phyloP scores from a whole-genome alignment of 1,284 basidiomycete species.

The Ceratobasidium sp. region DNA sequence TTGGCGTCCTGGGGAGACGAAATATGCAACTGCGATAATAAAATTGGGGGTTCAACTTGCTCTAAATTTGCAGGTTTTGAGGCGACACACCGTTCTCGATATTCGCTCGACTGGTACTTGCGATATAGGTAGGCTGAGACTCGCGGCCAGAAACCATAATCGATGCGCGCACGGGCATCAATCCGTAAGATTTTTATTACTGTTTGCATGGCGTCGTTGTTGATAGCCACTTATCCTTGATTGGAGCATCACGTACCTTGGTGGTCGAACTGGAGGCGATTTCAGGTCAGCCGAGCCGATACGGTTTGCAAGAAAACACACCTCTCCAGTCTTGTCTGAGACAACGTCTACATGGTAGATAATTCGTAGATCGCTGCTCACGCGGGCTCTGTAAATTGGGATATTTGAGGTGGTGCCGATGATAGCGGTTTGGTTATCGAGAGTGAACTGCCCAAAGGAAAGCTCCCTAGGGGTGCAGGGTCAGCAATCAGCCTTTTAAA shows the following conservation, averaged over 20 bases:
- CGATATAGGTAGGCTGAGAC: background rate
- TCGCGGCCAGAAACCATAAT: constrained; percentile 10
- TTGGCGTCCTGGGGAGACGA: background rate
- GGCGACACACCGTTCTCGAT: constrained; percentile 1
- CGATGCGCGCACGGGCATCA: background rate
- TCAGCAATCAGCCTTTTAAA: background rate
- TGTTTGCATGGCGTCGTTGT: background rate
- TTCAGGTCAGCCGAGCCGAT: background rate
- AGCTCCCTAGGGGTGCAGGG: constrained; percentile 12
- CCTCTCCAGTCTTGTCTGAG: background rate
- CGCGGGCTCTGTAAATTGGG: constrained; percentile 15
- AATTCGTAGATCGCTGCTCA: constrained; percentile 33
- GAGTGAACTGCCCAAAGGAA: constrained; percentile 5
- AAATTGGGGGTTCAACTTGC: background rate
- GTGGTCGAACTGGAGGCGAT: constrained; percentile 3
- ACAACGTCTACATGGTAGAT: constrained; percentile 33
- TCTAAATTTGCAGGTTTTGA: too few relatives aligned
- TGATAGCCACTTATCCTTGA: background rate
- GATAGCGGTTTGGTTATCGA: constrained; percentile 3
- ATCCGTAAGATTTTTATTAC: constrained; percentile 22
- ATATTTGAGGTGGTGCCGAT: background rate
- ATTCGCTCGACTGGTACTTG: background rate
- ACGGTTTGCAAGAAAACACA: background rate
- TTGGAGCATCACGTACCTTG: background rate
- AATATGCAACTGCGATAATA: constrained; percentile 8